Conservation (phyloP, 495 filamentous ascomycete species). For the Neurospora sp. region DNA sequence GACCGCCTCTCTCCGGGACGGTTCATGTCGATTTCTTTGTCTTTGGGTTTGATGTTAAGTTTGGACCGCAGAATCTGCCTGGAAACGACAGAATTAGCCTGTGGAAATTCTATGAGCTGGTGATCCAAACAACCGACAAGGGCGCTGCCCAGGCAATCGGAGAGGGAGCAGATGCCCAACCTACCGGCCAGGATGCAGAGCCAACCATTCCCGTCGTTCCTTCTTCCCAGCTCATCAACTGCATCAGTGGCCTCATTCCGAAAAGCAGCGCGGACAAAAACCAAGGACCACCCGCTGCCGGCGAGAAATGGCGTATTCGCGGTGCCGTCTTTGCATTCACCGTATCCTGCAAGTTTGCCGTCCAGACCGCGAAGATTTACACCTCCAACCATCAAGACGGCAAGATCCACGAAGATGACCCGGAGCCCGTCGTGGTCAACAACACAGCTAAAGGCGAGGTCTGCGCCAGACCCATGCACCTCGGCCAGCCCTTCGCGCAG, state of each 20-base stretch:
- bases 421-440: neutral
- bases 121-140: slow-evolving; percentile 15
- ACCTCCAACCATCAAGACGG: neutral
- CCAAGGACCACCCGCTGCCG: neutral
- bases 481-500: neutral
- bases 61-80: neutral
- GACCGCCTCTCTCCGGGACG: slow-evolving; percentile 21
- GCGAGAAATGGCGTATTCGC: neutral
- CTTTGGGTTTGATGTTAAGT: neutral
- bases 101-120: neutral
- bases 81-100: neutral
- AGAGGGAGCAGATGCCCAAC: neutral
- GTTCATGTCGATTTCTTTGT: neutral
- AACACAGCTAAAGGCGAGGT: neutral
- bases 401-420: neutral
- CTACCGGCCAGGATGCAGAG: neutral
- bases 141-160: neutral
- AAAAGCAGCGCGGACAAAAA: neutral
- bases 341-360: neutral
- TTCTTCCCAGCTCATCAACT: neutral
- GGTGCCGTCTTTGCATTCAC: neutral
- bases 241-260: neutral
- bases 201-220: neutral
- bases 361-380: neutral
- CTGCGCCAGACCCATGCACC: neutral